phyloP scores from a whole-genome alignment of 768 basidiomycete genomes.

The Suillus subalutaceus region DNA sequence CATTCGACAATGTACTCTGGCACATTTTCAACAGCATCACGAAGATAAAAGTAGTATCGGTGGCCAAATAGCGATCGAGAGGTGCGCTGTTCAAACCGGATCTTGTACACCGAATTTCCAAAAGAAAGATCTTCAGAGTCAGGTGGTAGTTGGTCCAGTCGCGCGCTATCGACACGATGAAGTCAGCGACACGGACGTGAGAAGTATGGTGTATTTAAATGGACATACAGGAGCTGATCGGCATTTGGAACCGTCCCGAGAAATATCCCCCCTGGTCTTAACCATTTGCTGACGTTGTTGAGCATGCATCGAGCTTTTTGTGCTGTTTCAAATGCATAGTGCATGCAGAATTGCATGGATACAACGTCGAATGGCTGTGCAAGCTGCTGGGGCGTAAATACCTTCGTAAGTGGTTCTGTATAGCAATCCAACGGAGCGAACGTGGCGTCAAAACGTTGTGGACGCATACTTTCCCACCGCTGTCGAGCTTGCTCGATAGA shows the following conservation, averaged over 20 bases:
- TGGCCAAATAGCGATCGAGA: conserved; percentile 78
- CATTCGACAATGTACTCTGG: conserved; percentile 98
- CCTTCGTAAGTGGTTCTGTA: conserved; percentile 65
- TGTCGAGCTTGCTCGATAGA: conserved; percentile 87
- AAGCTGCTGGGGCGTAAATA: conserved; percentile 64
- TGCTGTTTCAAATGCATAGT: conserved; percentile 96
- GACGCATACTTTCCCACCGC: conserved; percentile 60
- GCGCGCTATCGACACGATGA: conserved; percentile 47
- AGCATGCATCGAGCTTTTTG: conserved; percentile 91
- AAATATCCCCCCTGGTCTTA: conserved; percentile 87
- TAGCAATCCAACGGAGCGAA: conserved; percentile 94
- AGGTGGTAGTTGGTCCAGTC: conserved; percentile 69
- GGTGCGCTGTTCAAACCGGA: conserved; percentile 79
- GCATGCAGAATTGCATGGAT: conserved; percentile 99
- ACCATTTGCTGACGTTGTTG: conserved; percentile 79
- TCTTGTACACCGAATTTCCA: conserved; percentile 89
- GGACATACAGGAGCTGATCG: conserved; percentile 75
- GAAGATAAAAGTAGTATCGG: conserved; percentile 90
- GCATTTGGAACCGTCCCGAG: conserved; percentile 97
- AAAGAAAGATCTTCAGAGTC: conserved; percentile 75
- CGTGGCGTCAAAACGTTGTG: conserved; percentile 68
- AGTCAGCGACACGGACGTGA: neutral
- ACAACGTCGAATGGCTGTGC: conserved; percentile 87
- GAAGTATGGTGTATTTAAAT: conserved; percentile 9
- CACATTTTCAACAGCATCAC: conserved; percentile 95